Evolutionary conservation across 2,329 filamentous ascomycete genomes (phyloP).

Genomic region (Alternaria dauci): DNA sequence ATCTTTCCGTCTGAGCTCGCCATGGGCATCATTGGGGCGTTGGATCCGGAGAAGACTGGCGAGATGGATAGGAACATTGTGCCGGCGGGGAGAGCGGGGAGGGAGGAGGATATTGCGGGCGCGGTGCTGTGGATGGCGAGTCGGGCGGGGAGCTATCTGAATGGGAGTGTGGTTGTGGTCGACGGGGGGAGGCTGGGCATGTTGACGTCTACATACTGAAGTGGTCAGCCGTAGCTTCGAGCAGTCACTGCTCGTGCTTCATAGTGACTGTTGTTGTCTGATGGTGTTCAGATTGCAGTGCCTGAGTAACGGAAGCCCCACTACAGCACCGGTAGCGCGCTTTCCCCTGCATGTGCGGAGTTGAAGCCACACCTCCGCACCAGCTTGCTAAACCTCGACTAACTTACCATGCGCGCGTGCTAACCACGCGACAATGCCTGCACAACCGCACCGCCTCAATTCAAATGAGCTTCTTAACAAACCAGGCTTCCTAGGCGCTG

Average conservation of each 20-base stretch:
- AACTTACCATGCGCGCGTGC: slow-evolving; percentile 24
- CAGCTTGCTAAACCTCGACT: slow-evolving; percentile 6
- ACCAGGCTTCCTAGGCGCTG: slow-evolving; percentile 56
- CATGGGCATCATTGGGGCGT: slow-evolving; percentile 15
- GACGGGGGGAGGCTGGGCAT: slow-evolving; percentile 69
- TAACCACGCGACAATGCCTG: slow-evolving; percentile 40
- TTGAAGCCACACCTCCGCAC: slow-evolving; percentile 32
- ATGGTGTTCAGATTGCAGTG: neutral
- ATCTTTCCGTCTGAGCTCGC: slow-evolving; percentile 33
- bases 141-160: slow-evolving; percentile 70
- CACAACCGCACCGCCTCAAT: slow-evolving; percentile 37
- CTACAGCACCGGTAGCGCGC: neutral
- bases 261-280: neutral
- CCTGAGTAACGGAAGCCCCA: neutral
- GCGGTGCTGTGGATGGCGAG: slow-evolving; percentile 71
- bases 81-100: slow-evolving; percentile 68
- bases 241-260: too few relatives aligned
- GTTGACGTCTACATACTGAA: slow-evolving; percentile 64
- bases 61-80: slow-evolving; percentile 18
- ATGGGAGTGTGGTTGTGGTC: slow-evolving; percentile 68
- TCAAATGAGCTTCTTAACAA: slow-evolving; percentile 36
- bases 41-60: slow-evolving; percentile 2
- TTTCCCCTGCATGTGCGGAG: slow-evolving; percentile 28
- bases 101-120: slow-evolving; percentile 70
- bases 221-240: neutral